phyloP scores from a whole-genome alignment of 73 alveolate species.

The Halteria grandinella region DNA sequence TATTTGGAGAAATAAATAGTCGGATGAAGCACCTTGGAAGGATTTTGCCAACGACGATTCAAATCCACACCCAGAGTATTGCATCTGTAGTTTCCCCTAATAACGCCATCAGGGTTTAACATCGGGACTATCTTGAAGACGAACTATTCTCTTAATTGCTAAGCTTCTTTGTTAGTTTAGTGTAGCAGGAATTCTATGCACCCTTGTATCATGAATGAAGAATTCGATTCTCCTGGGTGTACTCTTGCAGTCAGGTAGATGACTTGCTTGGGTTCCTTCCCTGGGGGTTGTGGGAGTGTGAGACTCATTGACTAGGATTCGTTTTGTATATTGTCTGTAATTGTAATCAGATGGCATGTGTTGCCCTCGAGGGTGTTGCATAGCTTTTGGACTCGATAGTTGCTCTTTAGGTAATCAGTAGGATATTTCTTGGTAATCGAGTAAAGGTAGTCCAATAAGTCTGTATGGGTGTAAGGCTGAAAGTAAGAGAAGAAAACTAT shows the following conservation, averaged over 20 bases:
- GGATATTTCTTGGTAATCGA: too few relatives aligned
- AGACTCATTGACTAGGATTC: slow-evolving; percentile 32
- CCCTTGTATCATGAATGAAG: slow-evolving; percentile 93
- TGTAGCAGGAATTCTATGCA: slow-evolving; percentile 85
- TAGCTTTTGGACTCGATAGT: too few relatives aligned
- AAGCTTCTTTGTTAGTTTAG: slow-evolving; percentile 87
- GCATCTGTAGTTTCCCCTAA: slow-evolving; percentile 92
- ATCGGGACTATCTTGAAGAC: slow-evolving; percentile 86
- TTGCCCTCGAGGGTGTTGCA: too few relatives aligned
- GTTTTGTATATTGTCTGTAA: slow-evolving; percentile 48
- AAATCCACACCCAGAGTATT: slow-evolving; percentile 92
- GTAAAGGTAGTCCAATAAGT: too few relatives aligned
- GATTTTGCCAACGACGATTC: slow-evolving; percentile 89
- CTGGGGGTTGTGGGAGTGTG: too few relatives aligned
- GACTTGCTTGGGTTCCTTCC: slow-evolving; percentile 82
- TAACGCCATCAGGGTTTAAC: slow-evolving; percentile 98
- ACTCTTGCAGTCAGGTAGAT: slow-evolving; percentile 88
- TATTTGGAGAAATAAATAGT: slow-evolving; percentile 79
- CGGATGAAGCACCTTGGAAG: slow-evolving; percentile 82
- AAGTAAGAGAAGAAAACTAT: slow-evolving; percentile 98
- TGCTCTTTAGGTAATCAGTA: too few relatives aligned
- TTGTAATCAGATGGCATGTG: slow-evolving; percentile 1
- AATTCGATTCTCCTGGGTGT: slow-evolving; percentile 97
- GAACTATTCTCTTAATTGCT: slow-evolving; percentile 67
- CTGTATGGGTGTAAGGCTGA: slow-evolving; percentile 99